Base-by-base conservation (phyloP, 1,284 basidiomycete genomes). In the Ustilago sp. region DNA sequence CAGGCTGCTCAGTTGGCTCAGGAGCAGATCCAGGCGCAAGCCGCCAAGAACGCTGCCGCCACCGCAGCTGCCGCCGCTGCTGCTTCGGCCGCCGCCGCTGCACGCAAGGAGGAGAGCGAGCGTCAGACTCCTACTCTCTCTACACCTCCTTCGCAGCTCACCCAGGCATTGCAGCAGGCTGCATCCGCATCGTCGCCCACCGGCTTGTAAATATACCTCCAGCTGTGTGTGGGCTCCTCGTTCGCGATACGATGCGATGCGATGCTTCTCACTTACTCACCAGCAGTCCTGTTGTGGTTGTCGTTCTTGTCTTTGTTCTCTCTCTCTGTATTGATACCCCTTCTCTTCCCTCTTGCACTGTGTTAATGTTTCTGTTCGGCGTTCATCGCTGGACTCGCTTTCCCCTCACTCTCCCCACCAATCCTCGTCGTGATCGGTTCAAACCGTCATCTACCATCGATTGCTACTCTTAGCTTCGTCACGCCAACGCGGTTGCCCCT, bases 1-100 rank as follows among this genome's bases (percentile, higher is more conserved):
- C 74, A 80, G 34, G 82, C 83, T 32, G 83, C 83, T 12, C 80
- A 82, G 68, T 54, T 78, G 39, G 71, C 81, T 41, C 74, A 79
- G 73, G 78, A 81, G 63, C 74, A 80, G 63, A 74, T 74, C 43
- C 74, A 79, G 63, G 80, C 78, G 13, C 73, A 80, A 59, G 74
- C 75, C 36, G 72, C 71, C 59, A 80, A 80, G 63, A 77, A 64
- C 53, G 74, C 74, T 35, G 74, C 74, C 43, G 74, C 66, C 11
- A 77, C 74, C 12, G 74, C 74, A 32, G 65, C 74, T 36, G 69
- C 74, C 15, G 74, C 74, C 47, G 74, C 74, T 9, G 74, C 69
- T 23, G 66, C 69, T 38, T 63, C 73, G 7, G 68, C 68, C 39
- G 74, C 74, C 19, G 74, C 74, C n/a, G 69, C 74, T n/a, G 68